Base-by-base conservation (phyloP, 2,329 filamentous ascomycete species). In the Fusarium nisikadoi region DNA sequence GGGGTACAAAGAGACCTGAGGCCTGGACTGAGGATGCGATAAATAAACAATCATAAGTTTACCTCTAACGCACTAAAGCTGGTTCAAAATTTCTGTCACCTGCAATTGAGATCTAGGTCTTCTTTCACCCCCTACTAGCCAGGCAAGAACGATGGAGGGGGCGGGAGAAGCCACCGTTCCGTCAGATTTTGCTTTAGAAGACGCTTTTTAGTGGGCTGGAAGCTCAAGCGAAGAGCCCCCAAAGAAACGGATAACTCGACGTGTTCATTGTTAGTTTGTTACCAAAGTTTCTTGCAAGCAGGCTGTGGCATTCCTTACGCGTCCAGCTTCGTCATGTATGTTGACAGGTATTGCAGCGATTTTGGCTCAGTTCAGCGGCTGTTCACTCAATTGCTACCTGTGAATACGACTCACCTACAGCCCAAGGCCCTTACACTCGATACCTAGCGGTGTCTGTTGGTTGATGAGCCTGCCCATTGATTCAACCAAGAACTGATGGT, bases 261-360 rank as follows among this genome's bases (percentile, higher is more conserved):
- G 20, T 46, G 45, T 55, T 33, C 29, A 33, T 23, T n/a, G 36
- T 54, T 55, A 25, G 25, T 39, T 23, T n/a, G 36, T 54, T 55
- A 25, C 31, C 46, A 38, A 46, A 49, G 39, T 58, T 70, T 54
- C 55, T 36, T 49, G 27, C n/a, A 45, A 20, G 31, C 39, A 64
- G 68, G 64, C 69, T 66, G 69, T 72, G 70, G 50, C 53, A 69
- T 57, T 66, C 52, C 56, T 65, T 70, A 70, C 69, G 68, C 65
- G 69, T 72, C 59, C 52, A 58, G 47, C 52, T 43, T 50, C 50
- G 64, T 72, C 68, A 64, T 55, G n/a, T 38, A 27, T 36, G 31
- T 50, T 14, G 19, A n/a, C 19, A 49, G 29, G 47, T 35, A 71
- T n/a, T 46, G 38, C 39, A 42, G 42, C 33, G 39, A 27, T 49